A percentile compares a stretch with the other conserved stretches of the same genome.
Evolutionary conservation across 305 asterid species (phyloP).

Genomic region (Solanum chacoense): DNA sequence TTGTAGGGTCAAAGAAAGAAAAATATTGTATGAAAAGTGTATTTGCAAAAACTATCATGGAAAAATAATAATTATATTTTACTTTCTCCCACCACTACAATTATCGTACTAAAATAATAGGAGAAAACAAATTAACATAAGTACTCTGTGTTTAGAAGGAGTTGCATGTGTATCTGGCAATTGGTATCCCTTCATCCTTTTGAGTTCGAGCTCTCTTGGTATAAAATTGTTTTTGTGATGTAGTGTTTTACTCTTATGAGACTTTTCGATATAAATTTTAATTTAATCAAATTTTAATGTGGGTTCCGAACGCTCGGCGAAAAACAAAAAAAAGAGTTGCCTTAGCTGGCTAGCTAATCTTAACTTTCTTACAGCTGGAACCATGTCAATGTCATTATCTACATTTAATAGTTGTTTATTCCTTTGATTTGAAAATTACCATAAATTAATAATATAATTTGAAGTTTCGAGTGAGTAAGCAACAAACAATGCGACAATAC

Average conservation of each 20-base stretch:
- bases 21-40: neutral
- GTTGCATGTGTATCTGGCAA: neutral
- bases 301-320: rapidly evolving
- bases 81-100: neutral
- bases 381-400: neutral
- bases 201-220: rapidly evolving
- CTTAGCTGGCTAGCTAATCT: neutral
- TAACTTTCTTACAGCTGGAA: neutral
- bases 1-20: neutral
- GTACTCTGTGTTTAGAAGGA: neutral
- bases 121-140: neutral
- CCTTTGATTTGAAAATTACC: neutral
- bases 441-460: neutral
- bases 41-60: neutral
- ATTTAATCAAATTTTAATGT: rapidly evolving
- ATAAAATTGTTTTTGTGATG: rapidly evolving
- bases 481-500: neutral
- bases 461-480: neutral
- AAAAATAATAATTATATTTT: neutral
- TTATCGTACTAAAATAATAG: neutral
- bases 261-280: rapidly evolving
- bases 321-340: neutral
- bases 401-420: neutral
- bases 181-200: too few species aligned
- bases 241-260: rapidly evolving